A percentile compares a stretch with the other conserved stretches of the same genome.
These are phyloP conservation scores for Davidsoniella eucalypti DNA, from an alignment of 2,329 filamentous ascomycete genomes.

Conservation along the genomic window DNA sequence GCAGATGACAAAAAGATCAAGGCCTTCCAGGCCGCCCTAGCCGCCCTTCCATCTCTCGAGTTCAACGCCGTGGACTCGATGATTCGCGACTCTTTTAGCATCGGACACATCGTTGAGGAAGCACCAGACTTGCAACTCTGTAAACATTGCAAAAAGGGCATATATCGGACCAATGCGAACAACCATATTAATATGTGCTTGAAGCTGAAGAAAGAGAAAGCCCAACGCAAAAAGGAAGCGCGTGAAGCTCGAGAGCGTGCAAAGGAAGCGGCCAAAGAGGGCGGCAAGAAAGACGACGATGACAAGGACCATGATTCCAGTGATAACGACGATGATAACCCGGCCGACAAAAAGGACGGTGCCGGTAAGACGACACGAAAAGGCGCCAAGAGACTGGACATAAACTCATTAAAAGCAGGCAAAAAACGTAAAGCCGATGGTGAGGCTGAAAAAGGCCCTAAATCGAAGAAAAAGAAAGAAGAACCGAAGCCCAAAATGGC, in stretches of 20 bases:
- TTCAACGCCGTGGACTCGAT: constrained; percentile 58
- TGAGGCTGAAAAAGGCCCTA: constrained; percentile 66
- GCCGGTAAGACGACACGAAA: constrained; percentile 39
- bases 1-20: constrained; percentile 40
- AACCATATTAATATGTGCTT: constrained; percentile 73
- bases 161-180: constrained; percentile 58
- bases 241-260: constrained; percentile 53
- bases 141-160: constrained; percentile 86
- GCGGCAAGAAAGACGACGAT: constrained; percentile 34
- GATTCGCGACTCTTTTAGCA: constrained; percentile 63
- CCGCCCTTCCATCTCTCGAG: constrained; percentile 35
- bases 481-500: constrained; percentile 69
- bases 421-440: constrained; percentile 66
- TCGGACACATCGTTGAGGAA: constrained; percentile 68
- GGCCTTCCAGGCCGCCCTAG: constrained; percentile 25
- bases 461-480: constrained; percentile 90
- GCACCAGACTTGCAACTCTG: constrained; percentile 65
- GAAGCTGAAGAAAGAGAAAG: constrained; percentile 68
- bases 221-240: constrained; percentile 59
- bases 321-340: constrained; percentile 27
- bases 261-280: constrained; percentile 42
- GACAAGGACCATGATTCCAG: constrained; percentile 33
- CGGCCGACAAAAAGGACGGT: constrained; percentile 26
- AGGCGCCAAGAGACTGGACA: constrained; percentile 44
- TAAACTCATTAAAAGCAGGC: constrained; percentile 38